These are phyloP conservation scores for barrel medic (Medicago truncatula) DNA, from an alignment of 306 rosid species.

Conservation along the genomic window DNA sequence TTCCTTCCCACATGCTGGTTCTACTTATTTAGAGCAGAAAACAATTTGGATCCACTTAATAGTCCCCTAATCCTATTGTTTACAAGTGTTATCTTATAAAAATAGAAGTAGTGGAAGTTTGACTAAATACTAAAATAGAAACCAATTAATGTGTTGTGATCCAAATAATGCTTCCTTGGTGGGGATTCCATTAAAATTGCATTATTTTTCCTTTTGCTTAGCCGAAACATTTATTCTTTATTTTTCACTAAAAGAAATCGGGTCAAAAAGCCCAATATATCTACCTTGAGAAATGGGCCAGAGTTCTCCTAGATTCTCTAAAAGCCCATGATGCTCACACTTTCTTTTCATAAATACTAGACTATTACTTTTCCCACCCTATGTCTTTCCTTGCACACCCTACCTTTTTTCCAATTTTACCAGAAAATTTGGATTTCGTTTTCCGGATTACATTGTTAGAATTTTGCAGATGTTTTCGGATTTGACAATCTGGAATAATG, in stretches of 20 bases:
- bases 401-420: too few species aligned
- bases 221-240: neutral
- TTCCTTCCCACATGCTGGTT: constrained; percentile 47
- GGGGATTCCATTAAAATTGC: constrained; percentile 40
- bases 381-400: too few species aligned
- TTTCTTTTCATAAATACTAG: neutral
- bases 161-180: constrained; percentile 41
- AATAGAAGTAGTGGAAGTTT: constrained; percentile 36
- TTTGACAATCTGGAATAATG: too few species aligned
- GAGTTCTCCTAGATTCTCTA: neutral
- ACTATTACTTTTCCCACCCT: too few species aligned
- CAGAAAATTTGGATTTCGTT: too few species aligned
- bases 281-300: neutral
- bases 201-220: constrained; percentile 23
- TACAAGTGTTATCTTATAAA: neutral
- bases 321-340: neutral
- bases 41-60: constrained; percentile 43
- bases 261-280: neutral
- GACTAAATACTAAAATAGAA: constrained; percentile 27
- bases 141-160: constrained; percentile 17
- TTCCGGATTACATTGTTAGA: too few species aligned
- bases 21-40: constrained; percentile 41
- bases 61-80: constrained; percentile 20
- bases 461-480: too few species aligned
- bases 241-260: neutral